Base-by-base conservation (phyloP, 352 stramenopile species). In the Phytophthora pinifolia region DNA sequence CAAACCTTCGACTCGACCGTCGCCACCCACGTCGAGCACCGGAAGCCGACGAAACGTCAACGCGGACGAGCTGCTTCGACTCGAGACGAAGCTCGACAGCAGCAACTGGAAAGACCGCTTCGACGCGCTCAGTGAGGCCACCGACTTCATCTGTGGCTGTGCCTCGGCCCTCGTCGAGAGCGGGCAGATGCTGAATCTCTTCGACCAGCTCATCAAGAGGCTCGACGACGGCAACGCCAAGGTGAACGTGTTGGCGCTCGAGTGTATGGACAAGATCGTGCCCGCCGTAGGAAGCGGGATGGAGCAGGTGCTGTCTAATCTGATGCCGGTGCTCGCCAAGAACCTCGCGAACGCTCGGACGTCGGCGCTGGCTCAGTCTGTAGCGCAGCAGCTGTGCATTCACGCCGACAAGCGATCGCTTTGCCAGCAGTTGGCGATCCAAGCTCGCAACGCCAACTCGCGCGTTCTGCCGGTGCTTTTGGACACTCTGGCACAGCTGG, bases 61-160 rank as follows among this genome's bases (percentile, higher is more conserved):
- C 22, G 37, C 34, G 9, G 69, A 82, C 1, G 54, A 59, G 9
- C 44, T 93, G 9, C 44, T 58, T 46, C 43, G 42, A n/a, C 46
- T 93, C 9, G 53, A 74, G 4, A 70, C 59, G 9, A 72, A 72
- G 17, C 73, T 93, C 13, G 70, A 86, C 5, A 90, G 77, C 43
- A 79, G 56, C 56, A 90, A 90, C 52, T 93, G 81, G 83, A 90
- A 88, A 63, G 81, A 90, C 38, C 80, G 83, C 0, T 83, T 83
- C 18, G 76, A 91, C 6, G 81, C 79, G 4, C 52, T 94, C 0
- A 59, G 62, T 6, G 72, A 83, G 10, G 48, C 59, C 0, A 74
- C 59, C 0, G 45, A 70, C 0, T 84, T 88, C 20, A 46, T 88
- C 12, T 46, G 47, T 32, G 36, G 25, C 6, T 54, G 31, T 52